Evolutionary conservation across 129 eudicot species (phyloP), one percentile per base, ranked within the genome.

Genomic region (Calendula officinalis): DNA sequence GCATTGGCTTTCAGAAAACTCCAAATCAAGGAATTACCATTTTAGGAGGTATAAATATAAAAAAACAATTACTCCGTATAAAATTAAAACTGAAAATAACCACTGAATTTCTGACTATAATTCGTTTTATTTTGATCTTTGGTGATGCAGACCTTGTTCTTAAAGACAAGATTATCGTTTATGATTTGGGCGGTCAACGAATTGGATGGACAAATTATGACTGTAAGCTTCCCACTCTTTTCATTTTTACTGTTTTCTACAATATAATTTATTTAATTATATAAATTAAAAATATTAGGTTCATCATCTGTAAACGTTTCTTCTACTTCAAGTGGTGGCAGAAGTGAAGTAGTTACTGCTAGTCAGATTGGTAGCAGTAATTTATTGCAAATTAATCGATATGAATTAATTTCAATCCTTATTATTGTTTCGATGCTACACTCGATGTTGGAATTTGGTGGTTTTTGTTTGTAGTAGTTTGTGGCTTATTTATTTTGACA

Each of bases 141-240:
- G 37, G 51, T 48, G 55, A 56, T 60, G 76, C 91, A 88, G 98
- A 92, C 60, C 91, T 92, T 68, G 95, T 92, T 52, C 81, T 88
- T 65, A 85, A 92, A 68, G 95, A 92, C 81, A 92, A 92, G 78
- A 67, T 81, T 70, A 74, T 92, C 43, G 95, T 88, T 48, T 88
- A 92, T 58, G 96, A 92, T 80, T 68, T 92, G 75, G 96, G 82
- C 81, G 80, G 81, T 65, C 98, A 88, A 62, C 72, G 96, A 37
- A 77, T 92, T 44, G 98, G 98, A 77, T 92, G 98, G 98, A 82
- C 74, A 8, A 73, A 85, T 59, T 92, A 92, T 53, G 95, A 92
- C 81, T 92, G 98, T 92, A 83, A 88, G 96, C 75, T 37, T 22
- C 30, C 30, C 30, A 0, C 38, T 39, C 12, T 39, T 49, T 54